Evolutionary conservation across 192 early-diverging fungal species (phyloP).

Genomic region (Paraglomus occultum): DNA sequence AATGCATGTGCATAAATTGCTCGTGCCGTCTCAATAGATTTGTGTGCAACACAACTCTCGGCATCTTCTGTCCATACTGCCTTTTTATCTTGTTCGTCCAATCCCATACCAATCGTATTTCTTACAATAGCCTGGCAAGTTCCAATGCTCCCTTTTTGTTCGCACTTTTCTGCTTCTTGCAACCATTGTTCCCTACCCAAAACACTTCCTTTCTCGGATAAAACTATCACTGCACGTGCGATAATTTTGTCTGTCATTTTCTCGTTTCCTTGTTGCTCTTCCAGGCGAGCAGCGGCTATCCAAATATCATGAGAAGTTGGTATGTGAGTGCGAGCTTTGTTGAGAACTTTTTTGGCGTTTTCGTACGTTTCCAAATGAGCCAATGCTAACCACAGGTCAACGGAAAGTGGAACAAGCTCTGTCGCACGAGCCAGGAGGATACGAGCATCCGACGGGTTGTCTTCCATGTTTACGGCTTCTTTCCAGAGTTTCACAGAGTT

Average conservation of each 20-base stretch:
- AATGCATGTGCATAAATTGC: conserved; percentile 85
- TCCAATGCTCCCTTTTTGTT: conserved; percentile 69
- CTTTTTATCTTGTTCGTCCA: conserved; percentile 77
- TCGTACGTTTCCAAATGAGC: conserved; percentile 88
- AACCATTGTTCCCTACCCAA: conserved; percentile 89
- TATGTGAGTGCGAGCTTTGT: conserved; percentile 78
- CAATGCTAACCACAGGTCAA: conserved; percentile 95
- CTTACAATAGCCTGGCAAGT: conserved; percentile 85
- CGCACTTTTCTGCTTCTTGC: conserved; percentile 78
- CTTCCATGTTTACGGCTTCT: conserved; percentile 85
- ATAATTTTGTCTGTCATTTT: conserved; percentile 70
- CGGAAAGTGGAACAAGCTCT: conserved; percentile 84
- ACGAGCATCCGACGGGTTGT: conserved; percentile 87
- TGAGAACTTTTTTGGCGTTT: conserved; percentile 87
- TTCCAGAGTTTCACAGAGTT: conserved; percentile 93
- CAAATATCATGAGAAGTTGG: conserved; percentile 94
- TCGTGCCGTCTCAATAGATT: conserved; percentile 74
- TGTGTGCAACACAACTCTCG: conserved; percentile 61
- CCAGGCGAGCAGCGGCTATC: conserved; percentile 89
- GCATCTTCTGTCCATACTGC: conserved; percentile 90
- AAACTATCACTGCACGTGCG: conserved; percentile 61
- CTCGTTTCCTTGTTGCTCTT: conserved; percentile 76
- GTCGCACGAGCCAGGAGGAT: conserved; percentile 91
- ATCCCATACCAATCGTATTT: conserved; percentile 73
- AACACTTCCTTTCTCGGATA: conserved; percentile 63